Evolutionary conservation across 352 stramenopile species (phyloP).

Genomic region (Globisporangium nagaii): DNA sequence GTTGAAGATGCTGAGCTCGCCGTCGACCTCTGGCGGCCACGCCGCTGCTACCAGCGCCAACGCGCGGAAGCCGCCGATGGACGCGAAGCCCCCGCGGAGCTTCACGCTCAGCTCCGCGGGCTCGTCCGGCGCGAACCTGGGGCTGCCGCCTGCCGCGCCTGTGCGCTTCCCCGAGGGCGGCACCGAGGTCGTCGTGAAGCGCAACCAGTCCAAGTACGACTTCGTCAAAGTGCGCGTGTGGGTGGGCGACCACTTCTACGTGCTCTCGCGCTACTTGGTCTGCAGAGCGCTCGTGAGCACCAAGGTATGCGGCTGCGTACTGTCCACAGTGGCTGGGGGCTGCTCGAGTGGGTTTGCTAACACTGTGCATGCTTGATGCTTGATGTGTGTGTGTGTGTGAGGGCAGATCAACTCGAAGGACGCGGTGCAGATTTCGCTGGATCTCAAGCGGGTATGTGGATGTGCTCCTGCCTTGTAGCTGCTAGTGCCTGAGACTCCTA

Average conservation of each 20-base stretch:
- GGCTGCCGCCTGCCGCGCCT: constrained; percentile 3
- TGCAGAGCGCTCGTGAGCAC: constrained; percentile 79
- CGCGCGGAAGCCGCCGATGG: background rate
- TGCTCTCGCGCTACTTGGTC: constrained; percentile 82
- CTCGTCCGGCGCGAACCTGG: background rate
- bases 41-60: background rate
- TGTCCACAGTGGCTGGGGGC: background rate
- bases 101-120: background rate
- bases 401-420: constrained; percentile 79
- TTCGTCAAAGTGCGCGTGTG: constrained; percentile 89
- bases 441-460: constrained; percentile 71
- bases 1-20: constrained; percentile 6
- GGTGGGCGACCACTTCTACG: constrained; percentile 88
- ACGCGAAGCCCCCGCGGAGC: background rate
- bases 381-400: background rate
- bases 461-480: background rate
- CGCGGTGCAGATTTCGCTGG: constrained; percentile 83
- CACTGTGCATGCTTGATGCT: background rate
- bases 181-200: constrained; percentile 53
- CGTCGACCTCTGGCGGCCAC: too few relatives aligned
- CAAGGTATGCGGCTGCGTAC: too few relatives aligned
- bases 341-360: background rate
- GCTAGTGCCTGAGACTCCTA: background rate
- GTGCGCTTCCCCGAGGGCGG: constrained; percentile 11
- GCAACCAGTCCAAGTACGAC: constrained; percentile 89